Percentiles rank a stretch among this genome's conserved stretches.
Conservation (phyloP, 306 rosid species). For the Malus sylvestris region DNA sequence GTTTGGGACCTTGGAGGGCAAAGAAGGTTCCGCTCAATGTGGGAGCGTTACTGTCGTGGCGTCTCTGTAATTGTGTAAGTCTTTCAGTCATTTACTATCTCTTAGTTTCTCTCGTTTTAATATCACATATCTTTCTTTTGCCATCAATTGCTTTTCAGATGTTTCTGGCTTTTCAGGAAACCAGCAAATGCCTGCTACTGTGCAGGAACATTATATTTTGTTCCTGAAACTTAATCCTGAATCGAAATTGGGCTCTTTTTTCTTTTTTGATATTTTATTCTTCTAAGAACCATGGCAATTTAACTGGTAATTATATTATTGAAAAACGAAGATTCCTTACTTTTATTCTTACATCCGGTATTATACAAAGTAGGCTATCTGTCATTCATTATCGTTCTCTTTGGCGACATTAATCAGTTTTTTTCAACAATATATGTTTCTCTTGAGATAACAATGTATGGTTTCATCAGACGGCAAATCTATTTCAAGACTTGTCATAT, state of each 20-base stretch:
- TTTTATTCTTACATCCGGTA: background rate
- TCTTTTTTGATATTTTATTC: background rate
- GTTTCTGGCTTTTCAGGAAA: slow-evolving; percentile 4
- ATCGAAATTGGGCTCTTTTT: background rate
- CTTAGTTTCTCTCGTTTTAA: background rate
- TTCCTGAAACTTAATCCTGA: background rate
- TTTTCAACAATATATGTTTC: background rate
- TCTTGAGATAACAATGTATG: background rate
- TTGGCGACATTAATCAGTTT: background rate
- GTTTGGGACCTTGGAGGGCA: slow-evolving; percentile 99
- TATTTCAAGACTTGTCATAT: no score
- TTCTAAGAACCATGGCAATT: background rate
- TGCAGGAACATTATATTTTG: background rate
- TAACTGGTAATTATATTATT: background rate
- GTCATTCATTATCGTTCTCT: background rate
- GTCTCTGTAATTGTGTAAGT: slow-evolving; percentile 88
- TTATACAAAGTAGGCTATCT: background rate
- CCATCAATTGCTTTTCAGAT: background rate
- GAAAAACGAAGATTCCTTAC: background rate
- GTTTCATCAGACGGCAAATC: background rate
- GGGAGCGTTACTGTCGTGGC: slow-evolving; percentile 98
- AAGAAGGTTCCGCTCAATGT: slow-evolving; percentile 87
- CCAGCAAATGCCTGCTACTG: background rate
- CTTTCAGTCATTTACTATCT: slow-evolving; percentile 17
- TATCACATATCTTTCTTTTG: background rate